phyloP scores from a whole-genome alignment of 306 rosid species.

The Cicer pinnatifidum region DNA sequence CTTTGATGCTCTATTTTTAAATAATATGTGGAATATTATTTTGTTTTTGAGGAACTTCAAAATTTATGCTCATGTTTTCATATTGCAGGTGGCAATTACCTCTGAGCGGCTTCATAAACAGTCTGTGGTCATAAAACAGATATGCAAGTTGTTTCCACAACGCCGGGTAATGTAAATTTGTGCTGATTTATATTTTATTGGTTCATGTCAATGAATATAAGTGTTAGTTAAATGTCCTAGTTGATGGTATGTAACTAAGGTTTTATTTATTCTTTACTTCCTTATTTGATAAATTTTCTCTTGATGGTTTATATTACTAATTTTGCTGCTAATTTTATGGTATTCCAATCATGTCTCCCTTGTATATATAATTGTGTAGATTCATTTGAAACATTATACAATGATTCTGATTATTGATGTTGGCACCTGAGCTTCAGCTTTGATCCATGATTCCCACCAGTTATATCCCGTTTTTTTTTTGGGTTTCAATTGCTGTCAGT shows the following conservation, averaged over 20 bases:
- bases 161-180: slow-evolving; percentile 65
- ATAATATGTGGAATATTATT: slow-evolving; percentile 23
- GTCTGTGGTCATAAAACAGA: slow-evolving; percentile 85
- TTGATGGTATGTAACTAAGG: neutral
- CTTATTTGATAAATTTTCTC: neutral
- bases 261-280: neutral
- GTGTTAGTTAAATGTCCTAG: neutral
- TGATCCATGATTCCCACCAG: too few relatives aligned
- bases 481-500: too few relatives aligned
- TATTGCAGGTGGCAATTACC: slow-evolving; percentile 86
- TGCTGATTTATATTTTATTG: slow-evolving; percentile 20
- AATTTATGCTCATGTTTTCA: slow-evolving; percentile 39
- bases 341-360: neutral
- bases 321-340: neutral
- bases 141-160: slow-evolving; percentile 92
- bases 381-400: neutral
- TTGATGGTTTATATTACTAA: too few relatives aligned
- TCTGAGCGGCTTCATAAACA: slow-evolving; percentile 92
- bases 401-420: neutral
- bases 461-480: too few relatives aligned
- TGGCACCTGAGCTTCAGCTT: neutral
- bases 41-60: slow-evolving; percentile 26
- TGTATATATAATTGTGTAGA: neutral
- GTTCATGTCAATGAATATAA: slow-evolving; percentile 25
- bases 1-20: slow-evolving; percentile 26